Percentiles rank a stretch among this genome's conserved stretches.
Evolutionary conservation across 2,329 filamentous ascomycete genomes (phyloP).

Genomic region (Salinomyces thailandicus): DNA sequence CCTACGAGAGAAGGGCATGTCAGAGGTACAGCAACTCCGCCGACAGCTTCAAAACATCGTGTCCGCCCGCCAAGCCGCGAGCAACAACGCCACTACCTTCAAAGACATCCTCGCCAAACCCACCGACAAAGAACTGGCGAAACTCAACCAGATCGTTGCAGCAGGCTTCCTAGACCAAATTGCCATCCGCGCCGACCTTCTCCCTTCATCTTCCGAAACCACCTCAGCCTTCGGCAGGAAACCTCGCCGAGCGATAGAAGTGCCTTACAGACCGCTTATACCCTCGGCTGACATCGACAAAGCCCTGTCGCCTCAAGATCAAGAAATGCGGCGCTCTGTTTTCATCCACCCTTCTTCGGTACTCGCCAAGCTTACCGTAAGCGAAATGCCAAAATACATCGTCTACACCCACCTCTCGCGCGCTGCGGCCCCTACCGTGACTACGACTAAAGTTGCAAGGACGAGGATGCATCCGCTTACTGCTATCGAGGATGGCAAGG

Average conservation of each 20-base stretch:
- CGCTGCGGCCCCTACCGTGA: conserved; percentile 39
- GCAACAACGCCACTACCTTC: conserved; percentile 21
- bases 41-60: conserved; percentile 75
- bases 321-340: conserved; percentile 54
- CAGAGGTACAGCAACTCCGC: conserved; percentile 74
- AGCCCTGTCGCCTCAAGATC: conserved; percentile 26
- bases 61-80: conserved; percentile 28
- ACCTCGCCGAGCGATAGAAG: conserved; percentile 77
- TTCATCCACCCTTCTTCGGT: conserved; percentile 82
- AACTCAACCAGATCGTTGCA: conserved; percentile 82
- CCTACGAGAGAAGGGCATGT: conserved; percentile 75
- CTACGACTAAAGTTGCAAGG: conserved; percentile 49
- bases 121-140: conserved; percentile 56
- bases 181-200: conserved; percentile 81
- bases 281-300: conserved; percentile 43
- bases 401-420: conserved; percentile 80
- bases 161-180: conserved; percentile 91
- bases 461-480: conserved; percentile 82
- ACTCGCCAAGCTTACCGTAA: conserved; percentile 55
- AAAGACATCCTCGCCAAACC: conserved; percentile 41
- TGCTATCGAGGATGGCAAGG: conserved; percentile 56
- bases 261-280: conserved; percentile 80
- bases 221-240: conserved; percentile 51
- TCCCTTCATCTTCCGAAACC: conserved; percentile 40
- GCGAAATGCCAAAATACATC: conserved; percentile 76